phyloP scores from a whole-genome alignment of 2,329 filamentous ascomycete species.

The Pleochaeta shiraiana region DNA sequence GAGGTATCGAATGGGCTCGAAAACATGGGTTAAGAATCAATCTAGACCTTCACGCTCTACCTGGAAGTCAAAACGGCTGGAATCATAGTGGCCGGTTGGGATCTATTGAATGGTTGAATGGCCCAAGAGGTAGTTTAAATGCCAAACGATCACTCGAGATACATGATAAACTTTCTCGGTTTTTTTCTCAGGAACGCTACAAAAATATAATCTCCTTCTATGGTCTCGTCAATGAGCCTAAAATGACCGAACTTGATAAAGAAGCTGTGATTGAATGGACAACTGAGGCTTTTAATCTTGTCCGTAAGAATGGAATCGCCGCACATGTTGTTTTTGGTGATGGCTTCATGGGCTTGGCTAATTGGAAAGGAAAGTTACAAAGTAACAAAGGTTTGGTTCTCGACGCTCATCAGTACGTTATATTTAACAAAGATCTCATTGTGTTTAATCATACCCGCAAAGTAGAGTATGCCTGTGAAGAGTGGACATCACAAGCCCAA shows the following conservation, averaged over 20 bases:
- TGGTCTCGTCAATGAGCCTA: conserved; percentile 82
- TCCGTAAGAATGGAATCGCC: conserved; percentile 55
- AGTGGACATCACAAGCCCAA: conserved; percentile 31
- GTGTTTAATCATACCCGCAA: conserved; percentile 61
- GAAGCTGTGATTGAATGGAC: conserved; percentile 59
- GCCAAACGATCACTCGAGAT: conserved; percentile 65
- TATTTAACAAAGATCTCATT: conserved; percentile 83
- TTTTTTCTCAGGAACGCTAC: conserved; percentile 87
- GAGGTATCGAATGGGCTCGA: conserved; percentile 80
- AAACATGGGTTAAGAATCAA: conserved; percentile 86
- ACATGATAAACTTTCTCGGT: conserved; percentile 65
- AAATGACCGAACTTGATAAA: conserved; percentile 50
- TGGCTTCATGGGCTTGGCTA: conserved; percentile 74
- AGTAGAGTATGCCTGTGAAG: conserved; percentile 61
- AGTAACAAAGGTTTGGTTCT: conserved; percentile 47
- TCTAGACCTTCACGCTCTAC: conserved; percentile 76
- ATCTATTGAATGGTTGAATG: conserved; percentile 67
- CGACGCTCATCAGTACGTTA: conserved; percentile 95
- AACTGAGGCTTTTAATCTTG: conserved; percentile 42
- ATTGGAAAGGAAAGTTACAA: conserved; percentile 72
- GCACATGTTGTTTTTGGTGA: conserved; percentile 69
- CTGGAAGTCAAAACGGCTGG: conserved; percentile 93
- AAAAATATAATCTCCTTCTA: conserved; percentile 83
- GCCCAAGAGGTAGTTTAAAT: conserved; percentile 58
- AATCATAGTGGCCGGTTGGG: conserved; percentile 83